These are phyloP conservation scores for Reutealis trisperma DNA, from an alignment of 345 rosid species.

Conservation along the genomic window DNA sequence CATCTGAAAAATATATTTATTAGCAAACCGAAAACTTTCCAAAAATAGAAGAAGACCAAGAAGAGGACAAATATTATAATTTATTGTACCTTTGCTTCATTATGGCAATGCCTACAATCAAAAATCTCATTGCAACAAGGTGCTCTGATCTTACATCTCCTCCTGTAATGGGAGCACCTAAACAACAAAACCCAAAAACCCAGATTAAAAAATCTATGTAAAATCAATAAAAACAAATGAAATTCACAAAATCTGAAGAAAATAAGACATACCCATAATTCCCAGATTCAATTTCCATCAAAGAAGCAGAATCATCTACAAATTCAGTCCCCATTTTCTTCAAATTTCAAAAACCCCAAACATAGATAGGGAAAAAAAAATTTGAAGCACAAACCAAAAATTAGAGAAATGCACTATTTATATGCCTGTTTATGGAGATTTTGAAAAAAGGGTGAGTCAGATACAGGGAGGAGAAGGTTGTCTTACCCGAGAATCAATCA, in stretches of 20 bases:
- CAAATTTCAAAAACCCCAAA: not conserved
- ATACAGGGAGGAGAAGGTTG: not conserved
- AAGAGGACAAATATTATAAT: not conserved
- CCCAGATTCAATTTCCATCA: slow-evolving; percentile 53
- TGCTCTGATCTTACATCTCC: slow-evolving; percentile 82
- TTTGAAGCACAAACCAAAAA: not conserved
- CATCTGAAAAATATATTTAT: not conserved
- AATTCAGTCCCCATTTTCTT: slow-evolving; percentile 21
- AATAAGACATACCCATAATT: slow-evolving; percentile 57
- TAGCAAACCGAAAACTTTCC: not conserved
- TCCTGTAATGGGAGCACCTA: slow-evolving; percentile 82
- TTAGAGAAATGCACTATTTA: slow-evolving; percentile 1
- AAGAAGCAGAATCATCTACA: slow-evolving; percentile 16
- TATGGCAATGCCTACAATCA: slow-evolving; percentile 93
- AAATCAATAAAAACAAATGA: not conserved
- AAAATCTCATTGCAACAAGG: slow-evolving; percentile 84
- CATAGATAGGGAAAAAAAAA: not conserved
- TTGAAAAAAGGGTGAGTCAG: not conserved
- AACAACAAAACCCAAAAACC: not conserved
- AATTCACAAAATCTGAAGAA: not conserved
- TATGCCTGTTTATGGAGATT: not conserved
- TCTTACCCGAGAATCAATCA: not conserved
- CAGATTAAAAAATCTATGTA: not conserved
- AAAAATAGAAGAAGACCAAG: not conserved
- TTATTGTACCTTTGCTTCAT: slow-evolving; percentile 69